Evolutionary conservation across 2,329 filamentous ascomycete genomes (phyloP), one percentile per base, ranked within the genome.

Genomic region (Dendrostoma leiphaemia): DNA sequence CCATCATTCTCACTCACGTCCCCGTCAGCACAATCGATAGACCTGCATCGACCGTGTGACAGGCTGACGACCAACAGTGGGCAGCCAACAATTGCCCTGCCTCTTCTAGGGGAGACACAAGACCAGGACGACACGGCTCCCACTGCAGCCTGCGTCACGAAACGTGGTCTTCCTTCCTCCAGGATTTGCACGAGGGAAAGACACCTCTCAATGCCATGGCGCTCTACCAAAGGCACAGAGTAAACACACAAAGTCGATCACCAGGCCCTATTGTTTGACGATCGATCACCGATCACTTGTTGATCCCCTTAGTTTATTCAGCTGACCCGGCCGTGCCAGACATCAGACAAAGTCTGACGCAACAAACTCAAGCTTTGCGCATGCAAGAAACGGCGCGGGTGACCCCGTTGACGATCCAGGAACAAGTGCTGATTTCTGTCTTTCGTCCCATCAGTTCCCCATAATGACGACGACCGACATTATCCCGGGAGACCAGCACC

Each of bases 321-420:
- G 17, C 38, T 26, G 23, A 26, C 13, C n/a, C n/a, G n/a, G n/a
- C n/a, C n/a, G n/a, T n/a, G n/a, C n/a, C n/a, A n/a, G n/a, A n/a
- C n/a, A n/a, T n/a, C n/a, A n/a, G n/a, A n/a, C n/a, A n/a, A n/a
- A 26, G 38, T 24, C 21, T 41, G 44, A 46, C 44, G 44, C 44
- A 29, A 46, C 34, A 21, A 13, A 41, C n/a, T 26, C 41, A 26
- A 28, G 26, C 28, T 26, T 45, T 31, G n/a, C n/a, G n/a, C n/a
- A 45, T 45, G 41, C 41, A 44, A 31, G 41, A 21, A 28, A 46
- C 44, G 44, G 44, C 28, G 17, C 44, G 44, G 44, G 29, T 46
- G 44, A 46, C 44, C 29, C 44, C 44, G 44, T 46, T 24, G 44
- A 46, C 23, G 44, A 46, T 46, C 44, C 44, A 46, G 44, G 44